phyloP scores from a whole-genome alignment of 148 eudicot genomes.

The Vaccinium macrocarpon region DNA sequence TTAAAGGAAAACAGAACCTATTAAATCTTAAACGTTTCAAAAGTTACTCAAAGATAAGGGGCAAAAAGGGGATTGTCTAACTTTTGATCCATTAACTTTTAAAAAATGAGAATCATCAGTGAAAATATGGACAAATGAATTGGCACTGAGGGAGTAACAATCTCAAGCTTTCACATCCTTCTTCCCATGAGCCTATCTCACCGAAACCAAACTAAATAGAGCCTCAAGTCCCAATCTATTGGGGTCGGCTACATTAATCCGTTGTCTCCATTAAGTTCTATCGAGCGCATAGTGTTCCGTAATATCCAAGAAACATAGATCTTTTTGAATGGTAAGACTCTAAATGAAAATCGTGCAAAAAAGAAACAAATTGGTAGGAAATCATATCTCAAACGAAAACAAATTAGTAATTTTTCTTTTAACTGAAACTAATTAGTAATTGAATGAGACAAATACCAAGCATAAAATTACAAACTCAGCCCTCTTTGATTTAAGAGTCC shows the following conservation, averaged over 20 bases:
- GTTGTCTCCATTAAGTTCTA: not conserved
- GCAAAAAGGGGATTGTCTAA: not conserved
- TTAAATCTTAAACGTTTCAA: not conserved
- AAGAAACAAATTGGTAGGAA: no score
- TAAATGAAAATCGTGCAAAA: not conserved
- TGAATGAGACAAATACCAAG: no score
- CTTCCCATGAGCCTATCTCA: not conserved
- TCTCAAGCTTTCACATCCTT: conserved; percentile 1
- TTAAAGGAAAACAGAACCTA: not conserved
- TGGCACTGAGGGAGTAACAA: not conserved
- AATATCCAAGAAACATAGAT: not conserved
- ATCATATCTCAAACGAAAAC: no score
- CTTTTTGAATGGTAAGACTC: not conserved
- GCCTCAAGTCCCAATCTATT: not conserved
- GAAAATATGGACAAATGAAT: not conserved
- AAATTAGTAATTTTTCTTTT: no score
- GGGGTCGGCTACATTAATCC: not conserved
- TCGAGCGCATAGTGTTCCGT: not conserved
- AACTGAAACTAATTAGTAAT: no score
- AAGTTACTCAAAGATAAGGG: not conserved
- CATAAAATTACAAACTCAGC: no score
- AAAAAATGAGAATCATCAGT: not conserved
- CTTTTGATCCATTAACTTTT: not conserved
- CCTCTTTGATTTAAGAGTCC: not conserved
- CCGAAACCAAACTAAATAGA: not conserved